These are phyloP conservation scores for Neospermospora avenae DNA, from an alignment of 2,329 filamentous ascomycete species.

Conservation along the genomic window DNA sequence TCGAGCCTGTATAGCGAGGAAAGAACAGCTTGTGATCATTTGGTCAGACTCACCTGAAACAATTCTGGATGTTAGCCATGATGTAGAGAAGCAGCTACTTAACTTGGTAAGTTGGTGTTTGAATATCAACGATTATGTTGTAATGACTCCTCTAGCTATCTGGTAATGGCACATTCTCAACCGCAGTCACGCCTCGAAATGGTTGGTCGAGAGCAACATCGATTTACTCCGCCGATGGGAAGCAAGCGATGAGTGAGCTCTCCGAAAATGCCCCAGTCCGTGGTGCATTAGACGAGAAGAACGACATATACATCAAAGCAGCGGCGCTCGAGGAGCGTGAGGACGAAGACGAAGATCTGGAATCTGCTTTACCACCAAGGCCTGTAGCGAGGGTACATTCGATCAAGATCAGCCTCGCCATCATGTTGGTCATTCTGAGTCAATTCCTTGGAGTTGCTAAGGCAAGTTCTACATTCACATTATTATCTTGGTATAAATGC, in stretches of 20 bases:
- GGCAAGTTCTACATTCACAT: no score
- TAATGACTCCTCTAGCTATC: background rate
- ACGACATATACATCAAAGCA: background rate
- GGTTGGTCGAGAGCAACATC: background rate
- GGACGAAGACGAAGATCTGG: background rate
- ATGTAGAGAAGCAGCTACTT: constrained; percentile 20
- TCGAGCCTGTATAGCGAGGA: constrained; percentile 18
- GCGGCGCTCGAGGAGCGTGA: background rate
- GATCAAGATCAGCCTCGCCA: background rate
- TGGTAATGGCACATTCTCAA: background rate
- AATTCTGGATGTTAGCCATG: constrained; percentile 18
- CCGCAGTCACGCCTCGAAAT: background rate
- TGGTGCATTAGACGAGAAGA: background rate
- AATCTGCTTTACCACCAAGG: background rate
- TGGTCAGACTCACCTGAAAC: constrained; percentile 22
- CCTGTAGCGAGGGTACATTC: background rate
- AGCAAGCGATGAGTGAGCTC: background rate
- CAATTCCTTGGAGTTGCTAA: background rate
- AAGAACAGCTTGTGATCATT: constrained; percentile 19
- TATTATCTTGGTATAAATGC: background rate
- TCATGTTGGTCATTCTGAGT: background rate
- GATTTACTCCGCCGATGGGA: background rate
- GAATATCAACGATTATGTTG: background rate
- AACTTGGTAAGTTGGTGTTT: constrained; percentile 11
- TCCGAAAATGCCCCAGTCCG: background rate